Evolutionary conservation across 129 eudicot genomes (phyloP), one percentile per base, ranked within the genome.

Genomic region (Centrapalus pauciflorus): DNA sequence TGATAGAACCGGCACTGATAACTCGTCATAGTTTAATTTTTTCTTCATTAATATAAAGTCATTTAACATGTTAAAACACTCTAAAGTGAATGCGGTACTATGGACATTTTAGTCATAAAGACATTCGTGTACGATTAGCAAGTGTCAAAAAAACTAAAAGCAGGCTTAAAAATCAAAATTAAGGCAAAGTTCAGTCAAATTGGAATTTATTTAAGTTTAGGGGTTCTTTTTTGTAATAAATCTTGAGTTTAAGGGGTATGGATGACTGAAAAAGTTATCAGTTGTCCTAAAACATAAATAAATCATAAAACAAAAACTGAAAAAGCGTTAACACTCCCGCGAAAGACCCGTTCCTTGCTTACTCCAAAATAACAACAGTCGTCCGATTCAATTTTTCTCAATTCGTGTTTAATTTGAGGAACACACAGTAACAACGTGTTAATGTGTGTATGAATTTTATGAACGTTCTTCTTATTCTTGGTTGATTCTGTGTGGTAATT

Each of bases 301-400:
- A n/a, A 10, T 0, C 0, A 34, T 14, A 46, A 45, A 14, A 0
- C 8, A 43, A 40, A 40, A 24, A 29, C 1, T 41, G 3, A n/a
- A 66, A 68, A 25, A 23, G 41, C 41, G 64, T 52, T 35, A n/a
- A 54, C 55, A 67, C 55, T 48, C 70, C 76, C 72, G 79, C 83
- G 70, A 73, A 73, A 79, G 76, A 79, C 83, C 56, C 76, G 79
- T 62, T 79, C 80, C 10, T 41, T 60, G 69, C 54, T 75, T 20
- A 33, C n/a, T 25, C 75, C 64, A 64, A 16, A 37, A 52, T 51
- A 59, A n/a, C 59, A 52, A 73, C 56, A 64, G 64, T 45, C 62
- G 9, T 17, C 70, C 29, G 56, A 50, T 67, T 67, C 75, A 59
- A 68, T 29, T 14, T 43, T 55, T 54, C 30, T 62, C n/a, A 26